Percentiles rank a stretch among this genome's conserved stretches.
These are phyloP conservation scores for Suillus subluteus DNA, from an alignment of 768 basidiomycete species.

Conservation along the genomic window DNA sequence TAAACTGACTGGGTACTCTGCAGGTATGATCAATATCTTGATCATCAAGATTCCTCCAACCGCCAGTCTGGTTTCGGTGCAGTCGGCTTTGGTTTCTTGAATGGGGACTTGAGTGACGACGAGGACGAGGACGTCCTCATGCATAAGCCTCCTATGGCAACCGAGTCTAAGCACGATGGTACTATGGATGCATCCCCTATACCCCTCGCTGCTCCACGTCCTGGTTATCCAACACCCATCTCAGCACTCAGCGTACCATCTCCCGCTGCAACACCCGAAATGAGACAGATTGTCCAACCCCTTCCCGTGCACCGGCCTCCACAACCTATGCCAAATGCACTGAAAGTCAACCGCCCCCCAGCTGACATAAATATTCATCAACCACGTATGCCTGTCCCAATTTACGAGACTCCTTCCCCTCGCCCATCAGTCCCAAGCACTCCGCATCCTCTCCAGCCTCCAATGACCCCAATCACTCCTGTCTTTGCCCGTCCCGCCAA, in stretches of 20 bases:
- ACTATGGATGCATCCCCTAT: conserved; percentile 27
- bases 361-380: conserved; percentile 15
- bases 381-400: conserved; percentile 35
- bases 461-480: conserved; percentile 78
- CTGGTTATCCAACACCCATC: conserved; percentile 75
- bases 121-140: conserved; percentile 31
- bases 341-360: conserved; percentile 24
- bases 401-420: conserved; percentile 34
- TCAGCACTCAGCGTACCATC: conserved; percentile 63
- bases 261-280: conserved; percentile 43
- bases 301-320: conserved; percentile 20
- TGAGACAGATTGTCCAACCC: conserved; percentile 34
- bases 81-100: conserved; percentile 52
- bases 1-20: conserved; percentile 5
- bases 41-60: conserved; percentile 37
- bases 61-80: conserved; percentile 59
- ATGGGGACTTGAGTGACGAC: conserved; percentile 46
- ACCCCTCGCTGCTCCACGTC: conserved; percentile 68
- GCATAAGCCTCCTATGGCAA: conserved; percentile 13
- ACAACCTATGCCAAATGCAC: conserved; percentile 13
- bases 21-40: conserved; percentile 70
- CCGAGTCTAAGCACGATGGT: conserved; percentile 26
- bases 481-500: conserved; percentile 69
- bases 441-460: conserved; percentile 77
- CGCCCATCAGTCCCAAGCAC: conserved; percentile 47